Evolutionary conservation across 768 basidiomycete genomes (phyloP).

Genomic region (Porpolomopsis calyptriformis): DNA sequence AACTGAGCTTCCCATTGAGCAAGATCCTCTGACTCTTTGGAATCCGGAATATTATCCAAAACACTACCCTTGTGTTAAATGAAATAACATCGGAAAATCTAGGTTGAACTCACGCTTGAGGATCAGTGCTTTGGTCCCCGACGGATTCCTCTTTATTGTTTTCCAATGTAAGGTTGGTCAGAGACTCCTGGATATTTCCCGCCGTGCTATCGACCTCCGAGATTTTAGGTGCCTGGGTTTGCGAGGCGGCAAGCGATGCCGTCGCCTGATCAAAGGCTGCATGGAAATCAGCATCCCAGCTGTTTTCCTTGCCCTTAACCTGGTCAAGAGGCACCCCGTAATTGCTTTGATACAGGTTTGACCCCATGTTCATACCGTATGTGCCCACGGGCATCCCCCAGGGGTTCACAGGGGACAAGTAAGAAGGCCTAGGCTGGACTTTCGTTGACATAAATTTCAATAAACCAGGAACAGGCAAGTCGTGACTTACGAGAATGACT

Average conservation of each 20-base stretch:
- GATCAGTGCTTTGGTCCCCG: constrained; percentile 27
- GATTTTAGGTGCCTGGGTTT: constrained; percentile 36
- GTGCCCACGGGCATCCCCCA: constrained; percentile 33
- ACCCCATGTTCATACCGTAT: constrained; percentile 23
- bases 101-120: constrained; percentile 37
- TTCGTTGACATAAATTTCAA: neutral
- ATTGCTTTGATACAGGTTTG: constrained; percentile 16
- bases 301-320: constrained; percentile 53
- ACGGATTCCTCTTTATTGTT: constrained; percentile 15
- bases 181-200: constrained; percentile 28
- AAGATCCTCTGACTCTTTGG: constrained; percentile 52
- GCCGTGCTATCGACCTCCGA: constrained; percentile 41
- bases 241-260: constrained; percentile 37
- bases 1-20: constrained; percentile 80
- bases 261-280: constrained; percentile 67
- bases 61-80: constrained; percentile 28
- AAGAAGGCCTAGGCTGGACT: constrained; percentile 36
- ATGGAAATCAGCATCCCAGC: constrained; percentile 68
- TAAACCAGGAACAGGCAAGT: too few species aligned
- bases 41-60: constrained; percentile 53
- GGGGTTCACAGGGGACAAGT: constrained; percentile 24
- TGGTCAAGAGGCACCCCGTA: constrained; percentile 1
- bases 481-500: too few species aligned
- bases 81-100: constrained; percentile 5
- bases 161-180: constrained; percentile 29